Evolutionary conservation across 306 rosid genomes (phyloP).

Genomic region (Hippophae gyantsensis): DNA sequence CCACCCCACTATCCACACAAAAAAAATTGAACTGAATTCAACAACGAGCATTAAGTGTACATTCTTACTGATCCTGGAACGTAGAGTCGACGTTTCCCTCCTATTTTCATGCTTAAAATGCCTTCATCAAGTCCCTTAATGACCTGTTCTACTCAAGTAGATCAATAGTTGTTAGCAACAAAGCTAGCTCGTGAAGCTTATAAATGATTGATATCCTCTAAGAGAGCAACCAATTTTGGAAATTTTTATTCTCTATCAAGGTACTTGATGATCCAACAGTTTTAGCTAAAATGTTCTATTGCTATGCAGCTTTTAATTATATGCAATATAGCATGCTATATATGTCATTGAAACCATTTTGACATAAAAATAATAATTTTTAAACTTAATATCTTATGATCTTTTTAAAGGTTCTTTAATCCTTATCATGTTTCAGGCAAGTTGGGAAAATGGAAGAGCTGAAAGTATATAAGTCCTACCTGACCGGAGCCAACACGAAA

Average conservation of each 20-base stretch:
- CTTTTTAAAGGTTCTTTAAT: too few species aligned
- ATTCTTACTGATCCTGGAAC: slow-evolving; percentile 83
- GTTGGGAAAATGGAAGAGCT: background rate
- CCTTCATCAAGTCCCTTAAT: slow-evolving; percentile 98
- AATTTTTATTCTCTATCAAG: background rate
- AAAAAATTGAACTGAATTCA: background rate
- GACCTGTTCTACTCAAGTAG: slow-evolving; percentile 52
- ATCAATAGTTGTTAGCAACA: slow-evolving; percentile 16
- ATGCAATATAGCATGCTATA: too few species aligned
- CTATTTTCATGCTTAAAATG: slow-evolving; percentile 68
- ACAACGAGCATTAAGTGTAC: slow-evolving; percentile 2
- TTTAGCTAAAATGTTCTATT: background rate
- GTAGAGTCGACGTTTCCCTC: slow-evolving; percentile 86
- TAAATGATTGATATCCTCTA: background rate
- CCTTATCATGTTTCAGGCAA: too few species aligned
- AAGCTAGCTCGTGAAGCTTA: background rate
- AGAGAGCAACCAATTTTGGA: background rate
- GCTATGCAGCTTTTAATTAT: too few species aligned
- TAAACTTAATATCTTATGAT: too few species aligned
- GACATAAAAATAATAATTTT: too few species aligned
- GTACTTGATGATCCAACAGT: background rate
- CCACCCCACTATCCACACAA: background rate
- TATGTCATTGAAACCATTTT: too few species aligned
- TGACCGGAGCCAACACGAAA: slow-evolving; percentile 92
- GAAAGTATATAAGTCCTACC: slow-evolving; percentile 31